Evolutionary conservation across 331 rosid species (phyloP), one percentile per base, ranked within the genome.

Genomic region (Erythrophleum ivorense): DNA sequence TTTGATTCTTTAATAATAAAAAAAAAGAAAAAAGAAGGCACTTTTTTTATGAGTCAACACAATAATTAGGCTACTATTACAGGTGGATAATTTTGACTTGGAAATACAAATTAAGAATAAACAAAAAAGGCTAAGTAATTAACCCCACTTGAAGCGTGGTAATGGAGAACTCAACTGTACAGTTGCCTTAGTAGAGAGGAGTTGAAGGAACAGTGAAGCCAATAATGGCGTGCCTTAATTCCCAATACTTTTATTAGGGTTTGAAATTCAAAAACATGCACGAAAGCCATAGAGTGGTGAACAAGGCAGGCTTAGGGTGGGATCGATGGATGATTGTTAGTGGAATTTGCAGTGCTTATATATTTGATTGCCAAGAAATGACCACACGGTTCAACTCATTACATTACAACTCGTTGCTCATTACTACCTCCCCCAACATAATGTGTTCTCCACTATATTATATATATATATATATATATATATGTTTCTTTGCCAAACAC

Each of bases 41-140:
- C 29, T 64, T 45, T 58, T n/a, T 10, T 16, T 43, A 7, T 53
- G 41, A 68, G 78, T 87, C 83, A 72, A 82, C 57, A 67, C 72
- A 71, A 82, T 86, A 83, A 85, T 84, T 80, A 84, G 80, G 14
- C 50, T 67, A 75, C 88, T 64, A 60, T 73, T 73, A 33, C 58
- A 43, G 90, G 91, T 84, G 91, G 90, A 82, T 82, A 34, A 84
- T 58, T 78, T 91, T 85, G 92, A 89, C 93, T 85, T 82, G 12
- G 55, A 12, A 52, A 75, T 38, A 9, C 80, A 24, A 64, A 83
- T 29, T 31, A 29, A 15, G 41, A 59, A 81, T 73, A 64, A 81
- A 34, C 14, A 50, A 75, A 34, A 40, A 76, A 67, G 82, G 69
- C 3, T 34, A 82, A 76, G 15, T 65, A 82, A 76, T 66, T 48